Evolutionary conservation across 768 basidiomycete species (phyloP).

Genomic region (Leucosporidium yakuticum): DNA sequence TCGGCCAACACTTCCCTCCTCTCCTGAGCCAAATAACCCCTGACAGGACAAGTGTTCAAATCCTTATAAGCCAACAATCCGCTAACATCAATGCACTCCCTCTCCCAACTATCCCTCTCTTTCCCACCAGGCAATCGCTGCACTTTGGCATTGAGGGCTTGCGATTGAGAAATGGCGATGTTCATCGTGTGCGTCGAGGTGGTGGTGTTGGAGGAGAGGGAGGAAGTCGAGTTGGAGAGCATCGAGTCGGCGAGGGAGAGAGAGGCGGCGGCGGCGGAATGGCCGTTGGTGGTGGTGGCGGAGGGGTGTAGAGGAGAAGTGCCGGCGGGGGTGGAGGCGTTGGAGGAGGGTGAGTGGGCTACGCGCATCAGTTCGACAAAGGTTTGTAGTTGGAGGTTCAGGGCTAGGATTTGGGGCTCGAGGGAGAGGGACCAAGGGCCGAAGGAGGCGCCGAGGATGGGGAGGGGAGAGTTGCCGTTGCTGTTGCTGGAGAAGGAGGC

Average conservation of each 20-base stretch:
- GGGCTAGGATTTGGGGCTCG: constrained; percentile 64
- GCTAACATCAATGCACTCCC: constrained; percentile 67
- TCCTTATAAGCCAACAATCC: constrained; percentile 76
- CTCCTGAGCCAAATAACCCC: constrained; percentile 67
- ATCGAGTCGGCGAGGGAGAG: constrained; percentile 5
- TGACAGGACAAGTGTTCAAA: constrained; percentile 69
- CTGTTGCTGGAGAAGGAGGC: neutral
- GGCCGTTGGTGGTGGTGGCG: constrained; percentile 8
- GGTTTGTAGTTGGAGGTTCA: constrained; percentile 79
- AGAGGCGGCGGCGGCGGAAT: neutral
- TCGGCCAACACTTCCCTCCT: constrained; percentile 77
- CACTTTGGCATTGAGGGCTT: constrained; percentile 62
- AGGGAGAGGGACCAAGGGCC: constrained; percentile 49
- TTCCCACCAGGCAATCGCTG: constrained; percentile 52
- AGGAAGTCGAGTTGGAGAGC: constrained; percentile 21
- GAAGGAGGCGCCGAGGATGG: constrained; percentile 22
- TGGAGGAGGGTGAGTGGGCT: constrained; percentile 47
- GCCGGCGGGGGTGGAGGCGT: constrained; percentile 13
- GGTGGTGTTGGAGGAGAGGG: constrained; percentile 14
- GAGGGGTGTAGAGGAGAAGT: neutral
- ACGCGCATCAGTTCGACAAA: constrained; percentile 83
- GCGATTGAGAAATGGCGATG: constrained; percentile 43
- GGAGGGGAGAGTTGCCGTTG: neutral
- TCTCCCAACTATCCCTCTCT: constrained; percentile 59
- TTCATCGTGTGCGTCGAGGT: constrained; percentile 30